Base-by-base conservation (phyloP, 257 asterid species). In the Sherardia arvensis region DNA sequence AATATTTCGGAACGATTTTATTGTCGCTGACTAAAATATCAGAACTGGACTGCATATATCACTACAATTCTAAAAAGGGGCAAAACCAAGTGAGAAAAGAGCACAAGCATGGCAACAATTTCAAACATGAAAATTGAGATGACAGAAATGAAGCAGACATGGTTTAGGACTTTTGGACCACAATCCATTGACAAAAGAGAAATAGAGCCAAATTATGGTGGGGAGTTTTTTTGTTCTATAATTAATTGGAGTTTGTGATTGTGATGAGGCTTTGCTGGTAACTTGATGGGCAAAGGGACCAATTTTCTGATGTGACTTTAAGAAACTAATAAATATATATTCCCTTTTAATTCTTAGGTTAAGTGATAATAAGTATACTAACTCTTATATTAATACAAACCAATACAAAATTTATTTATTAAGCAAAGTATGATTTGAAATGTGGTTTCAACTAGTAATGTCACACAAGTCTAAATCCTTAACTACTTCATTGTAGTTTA, bases 81-180 rank as follows among this genome's bases (percentile, higher is more conserved):
- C 43, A 36, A 9, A 36, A 36, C 48, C 48, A 18, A 40, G 48
- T 40, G 20, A 7, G 20, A 8, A 26, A n/a, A 8, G n/a, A 45
- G 47, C 21, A 45, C 6, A 8, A 4, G 51, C 20, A 5, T 62
- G 40, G 27, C 10, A 27, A 64, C 47, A 64, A 20, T 47, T 0
- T 15, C 8, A 12, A 43, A 32, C 43, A 18, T 45, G 4, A 23
- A 27, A 25, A 18, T n/a, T 45, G 8, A 4, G 9, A 18, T 17
- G 1, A 20, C 47, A 48, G 29, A n/a, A 64, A 29, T 18, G 48
- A n/a, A 27, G 27, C 32, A 6, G 54, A 3, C 40, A 47, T 2
- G 29, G 20, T 51, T n/a, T 12, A 36, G 68, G 64, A 62, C 74
- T 63, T 49, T 20, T 25, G 69, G 64, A 69, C 74, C 73, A 53